Conservation (phyloP, 768 basidiomycete species). For the Termitomyces sp. region DNA sequence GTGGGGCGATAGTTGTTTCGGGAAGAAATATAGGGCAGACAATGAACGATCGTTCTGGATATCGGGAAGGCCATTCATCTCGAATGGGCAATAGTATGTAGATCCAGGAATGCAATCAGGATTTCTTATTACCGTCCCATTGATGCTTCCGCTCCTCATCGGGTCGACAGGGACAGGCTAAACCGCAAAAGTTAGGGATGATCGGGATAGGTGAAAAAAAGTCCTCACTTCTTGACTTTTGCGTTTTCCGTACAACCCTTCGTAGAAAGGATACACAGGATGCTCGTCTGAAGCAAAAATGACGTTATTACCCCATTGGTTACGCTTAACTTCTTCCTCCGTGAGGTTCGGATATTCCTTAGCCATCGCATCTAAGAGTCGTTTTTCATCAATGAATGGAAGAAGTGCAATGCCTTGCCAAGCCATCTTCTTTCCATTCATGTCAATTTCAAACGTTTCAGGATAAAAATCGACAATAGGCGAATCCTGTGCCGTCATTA, state of each 20-base stretch:
- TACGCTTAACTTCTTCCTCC: conserved; percentile 80
- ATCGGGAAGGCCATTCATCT: conserved; percentile 58
- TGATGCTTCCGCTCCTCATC: conserved; percentile 70
- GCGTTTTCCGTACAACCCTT: conserved; percentile 85
- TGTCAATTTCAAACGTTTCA: conserved; percentile 87
- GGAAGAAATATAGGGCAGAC: conserved; percentile 86
- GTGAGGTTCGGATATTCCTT: conserved; percentile 60
- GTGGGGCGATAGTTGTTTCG: conserved; percentile 81
- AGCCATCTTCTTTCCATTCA: conserved; percentile 99
- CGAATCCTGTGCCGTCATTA: conserved; percentile 85
- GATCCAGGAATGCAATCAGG: conserved; percentile 89
- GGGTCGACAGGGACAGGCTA: conserved; percentile 75
- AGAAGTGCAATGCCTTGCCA: conserved; percentile 98
- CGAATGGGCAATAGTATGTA: conserved; percentile 77
- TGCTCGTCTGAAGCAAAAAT: conserved; percentile 84
- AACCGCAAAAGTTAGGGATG: conserved; percentile 6
- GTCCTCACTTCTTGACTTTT: conserved; percentile 68
- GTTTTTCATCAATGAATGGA: conserved; percentile 88
- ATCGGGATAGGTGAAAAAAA: neutral
- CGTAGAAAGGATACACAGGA: conserved; percentile 82
- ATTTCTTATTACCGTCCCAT: conserved; percentile 76
- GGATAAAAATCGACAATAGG: conserved; percentile 98
- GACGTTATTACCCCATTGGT: conserved; percentile 78
- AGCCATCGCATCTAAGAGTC: conserved; percentile 82
- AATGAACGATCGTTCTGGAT: conserved; percentile 84